phyloP scores from a whole-genome alignment of 257 asterid species.

The Paraleonurus japonicus region DNA sequence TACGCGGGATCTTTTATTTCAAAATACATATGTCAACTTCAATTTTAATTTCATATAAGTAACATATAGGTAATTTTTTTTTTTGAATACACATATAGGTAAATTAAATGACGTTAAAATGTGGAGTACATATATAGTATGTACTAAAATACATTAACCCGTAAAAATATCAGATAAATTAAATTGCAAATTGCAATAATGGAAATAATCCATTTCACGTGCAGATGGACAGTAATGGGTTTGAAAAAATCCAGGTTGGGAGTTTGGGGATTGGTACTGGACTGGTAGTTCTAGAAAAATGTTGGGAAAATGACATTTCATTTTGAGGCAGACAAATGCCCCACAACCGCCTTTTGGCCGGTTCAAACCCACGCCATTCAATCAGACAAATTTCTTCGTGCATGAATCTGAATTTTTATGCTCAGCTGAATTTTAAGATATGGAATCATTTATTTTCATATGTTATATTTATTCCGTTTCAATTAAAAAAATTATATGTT shows the following conservation, averaged over 20 bases:
- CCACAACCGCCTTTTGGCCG: conserved; percentile 34
- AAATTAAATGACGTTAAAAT: too few species aligned
- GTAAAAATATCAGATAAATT: not conserved
- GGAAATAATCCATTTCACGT: not conserved
- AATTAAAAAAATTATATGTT: too few species aligned
- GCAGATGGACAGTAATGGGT: not conserved
- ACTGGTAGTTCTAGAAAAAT: conserved; percentile 33
- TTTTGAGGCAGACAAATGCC: conserved; percentile 23
- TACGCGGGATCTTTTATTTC: not conserved
- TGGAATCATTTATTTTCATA: too few species aligned
- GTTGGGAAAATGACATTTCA: conserved; percentile 30
- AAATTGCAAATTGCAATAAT: not conserved
- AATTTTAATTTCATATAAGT: not conserved
- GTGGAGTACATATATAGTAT: not conserved
- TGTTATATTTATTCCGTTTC: too few species aligned
- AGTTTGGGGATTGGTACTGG: conserved; percentile 12
- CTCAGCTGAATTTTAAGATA: too few species aligned
- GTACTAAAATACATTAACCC: not conserved
- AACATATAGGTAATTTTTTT: too few species aligned
- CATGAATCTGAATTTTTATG: conserved; percentile 35
- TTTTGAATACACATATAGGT: too few species aligned
- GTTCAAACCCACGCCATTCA: conserved; percentile 15
- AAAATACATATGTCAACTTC: not conserved
- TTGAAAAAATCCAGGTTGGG: conserved; percentile 15
- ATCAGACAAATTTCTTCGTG: conserved; percentile 19